Evolutionary conservation across 2,329 filamentous ascomycete genomes (phyloP), one percentile per base, ranked within the genome.

Genomic region (Venturia oleaginea): DNA sequence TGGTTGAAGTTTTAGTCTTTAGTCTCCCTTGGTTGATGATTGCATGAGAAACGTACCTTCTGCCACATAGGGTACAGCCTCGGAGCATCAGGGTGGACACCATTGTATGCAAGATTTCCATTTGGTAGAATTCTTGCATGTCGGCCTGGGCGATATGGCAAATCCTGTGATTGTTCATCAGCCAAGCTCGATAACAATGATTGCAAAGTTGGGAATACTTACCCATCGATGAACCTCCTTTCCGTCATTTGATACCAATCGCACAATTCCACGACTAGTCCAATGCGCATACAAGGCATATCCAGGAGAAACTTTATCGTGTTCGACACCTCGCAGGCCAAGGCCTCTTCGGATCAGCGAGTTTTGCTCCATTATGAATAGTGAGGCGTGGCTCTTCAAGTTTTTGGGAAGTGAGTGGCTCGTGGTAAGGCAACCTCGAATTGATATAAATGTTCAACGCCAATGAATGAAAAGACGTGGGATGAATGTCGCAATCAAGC

Each of bases 71-170:
- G 76, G 65, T 79, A 80, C 5, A 74, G 71, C 7, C 68, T 69
- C 5, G 76, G 76, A 2, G 72, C 72, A 63, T 76, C 69, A 4
- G 77, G 76, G 60, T 76, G 76, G 1, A 77, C 73, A 10, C 73
- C 75, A 67, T 80, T 80, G 68, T 76, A 76, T 22, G 77, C 78
- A 0, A 80, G 72, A 63, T 76, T 77, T 3, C 78, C 77, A 51
- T 79, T 76, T 15, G 73, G 71, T 0, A 80, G 72, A 57, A 80
- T 72, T n/a, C 77, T 72, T 5, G 77, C 76, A 66, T 80, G 78
- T 10, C 78, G 74, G 1, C 77, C 78, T 10, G 74, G 72, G 8
- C 78, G 72, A 59, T 74, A 70, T 0, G 77, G 77, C 1, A 79
- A 69, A 0, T 73, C 74, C 46, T 51, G 24, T n/a, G 27, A 30